Base-by-base conservation (phyloP, 148 eudicot genomes). In the Rhododendron ovatum region DNA sequence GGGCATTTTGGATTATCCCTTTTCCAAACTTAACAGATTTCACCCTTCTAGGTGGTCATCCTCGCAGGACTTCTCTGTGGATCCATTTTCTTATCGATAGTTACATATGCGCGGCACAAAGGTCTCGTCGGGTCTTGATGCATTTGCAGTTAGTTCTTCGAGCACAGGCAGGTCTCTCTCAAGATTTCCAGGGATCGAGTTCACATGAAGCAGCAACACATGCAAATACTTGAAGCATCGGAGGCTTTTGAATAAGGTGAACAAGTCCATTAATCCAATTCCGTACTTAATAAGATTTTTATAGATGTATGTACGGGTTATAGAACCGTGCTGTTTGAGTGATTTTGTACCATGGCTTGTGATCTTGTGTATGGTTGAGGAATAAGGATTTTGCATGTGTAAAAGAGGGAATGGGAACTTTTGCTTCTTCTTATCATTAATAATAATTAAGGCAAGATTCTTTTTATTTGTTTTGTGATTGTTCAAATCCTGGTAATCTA, bases 61-160 rank as follows among this genome's bases (percentile, higher is more conserved):
- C 87, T 94, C 4, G 87, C 96, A 1, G 93, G 93, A 83, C 63
- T 95, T 79, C 88, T 84, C 74, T 91, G 92, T 77, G 94, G 90
- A 43, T 82, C 89, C 55, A 74, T 95, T 83, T 94, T 94, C 87
- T 15, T 94, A 11, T 87, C 90, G 47, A 93, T 95, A 86, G 90
- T 93, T 85, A 85, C 92, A 77, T 94, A 95, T 63, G 93, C 98
- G 78, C 89, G 95, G 81, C 91, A 90, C 85, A 95, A 93, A 89
- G 98, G 98, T 45, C 95, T 95, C 50, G 87, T 94, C 43, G 95
- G 95, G 47, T 89, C 94, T 85, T 95, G 90, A 93, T 83, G 51
- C 79, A n/a, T 10, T 15, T 71, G 35, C 33, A 39, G 7, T 39
- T 39, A 14, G 76, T 4, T 59, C n/a, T 59, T 30, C 20, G 22